Base-by-base conservation (phyloP, 495 filamentous ascomycete species). In the Corynascus novoguineensis region DNA sequence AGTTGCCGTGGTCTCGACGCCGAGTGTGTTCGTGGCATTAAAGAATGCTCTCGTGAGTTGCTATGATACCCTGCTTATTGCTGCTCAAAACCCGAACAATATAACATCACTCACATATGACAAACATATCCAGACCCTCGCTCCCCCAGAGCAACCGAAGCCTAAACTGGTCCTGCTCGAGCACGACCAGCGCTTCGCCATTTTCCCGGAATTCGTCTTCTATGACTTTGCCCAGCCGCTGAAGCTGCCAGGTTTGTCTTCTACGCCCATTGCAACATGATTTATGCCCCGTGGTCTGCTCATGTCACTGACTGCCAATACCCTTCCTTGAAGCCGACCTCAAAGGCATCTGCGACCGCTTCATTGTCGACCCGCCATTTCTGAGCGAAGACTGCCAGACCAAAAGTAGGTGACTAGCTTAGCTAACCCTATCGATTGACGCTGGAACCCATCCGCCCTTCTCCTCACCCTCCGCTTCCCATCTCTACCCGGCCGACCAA, bases 321-420 rank as follows among this genome's bases (percentile, higher is more conserved):
- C 27, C 14, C 3, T 17, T 7, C 4, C 38, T 0, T 17, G 8
- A 28, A 77, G 73, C 64, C 4, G 66, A 82, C 14, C 64, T 91
- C 22, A 89, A 88, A 64, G 82, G 80, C 19, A 73, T 65, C 29
- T 82, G 82, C 35, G 81, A 89, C 67, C 74, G 83, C 42, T 77
- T 92, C 53, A 83, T 90, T 55, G 79, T 78, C 58, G 88, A 92
- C 68, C 88, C 88, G 0, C 88, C 88, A 2, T 92, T 92, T 58
- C 71, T 92, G 8, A 86, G 80, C 61, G 78, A 86, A 59, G 86
- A 92, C 58, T 92, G 88, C 66, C 88, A 92, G 60, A 88, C 87
- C 0, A 90, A 90, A 75, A 73, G 86, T 86, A 64, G 32, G 21
- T 50, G n/a, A n/a, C n/a, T n/a, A n/a, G n/a, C n/a, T n/a, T n/a